phyloP scores from a whole-genome alignment of 495 filamentous ascomycete genomes.

The Podospora bellae-mahoneyi region DNA sequence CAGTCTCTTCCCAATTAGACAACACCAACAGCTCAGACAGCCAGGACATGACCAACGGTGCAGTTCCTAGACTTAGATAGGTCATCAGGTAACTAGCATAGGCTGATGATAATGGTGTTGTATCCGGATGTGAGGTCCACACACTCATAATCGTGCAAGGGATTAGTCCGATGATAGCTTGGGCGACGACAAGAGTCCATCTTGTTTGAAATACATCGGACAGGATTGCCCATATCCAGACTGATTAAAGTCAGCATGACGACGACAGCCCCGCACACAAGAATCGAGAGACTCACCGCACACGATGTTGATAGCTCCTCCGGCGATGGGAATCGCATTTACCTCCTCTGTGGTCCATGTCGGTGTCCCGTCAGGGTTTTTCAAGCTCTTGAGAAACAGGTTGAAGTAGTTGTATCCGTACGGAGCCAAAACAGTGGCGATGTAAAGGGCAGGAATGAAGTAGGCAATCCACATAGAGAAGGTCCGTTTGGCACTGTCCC shows the following conservation, averaged over 20 bases:
- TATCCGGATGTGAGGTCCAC: slow-evolving; percentile 35
- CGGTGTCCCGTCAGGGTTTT: slow-evolving; percentile 34
- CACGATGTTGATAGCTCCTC: slow-evolving; percentile 37
- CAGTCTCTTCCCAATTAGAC: background rate
- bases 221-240: slow-evolving; percentile 42
- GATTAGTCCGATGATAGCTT: slow-evolving; percentile 40
- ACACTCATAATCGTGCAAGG: slow-evolving; percentile 40
- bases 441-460: slow-evolving; percentile 37
- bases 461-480: slow-evolving; percentile 37
- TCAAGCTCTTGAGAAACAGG: slow-evolving; percentile 39
- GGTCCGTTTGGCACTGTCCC: slow-evolving; percentile 38
- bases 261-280: background rate
- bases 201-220: slow-evolving; percentile 38
- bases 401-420: slow-evolving; percentile 44
- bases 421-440: slow-evolving; percentile 35
- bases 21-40: slow-evolving; percentile 36
- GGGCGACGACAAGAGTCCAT: slow-evolving; percentile 38
- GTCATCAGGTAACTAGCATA: slow-evolving; percentile 42
- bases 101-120: slow-evolving; percentile 32
- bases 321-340: slow-evolving; percentile 39
- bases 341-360: slow-evolving; percentile 36
- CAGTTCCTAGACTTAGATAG: slow-evolving; percentile 38
- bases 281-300: slow-evolving; percentile 25
- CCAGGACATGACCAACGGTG: slow-evolving; percentile 42
- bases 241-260: slow-evolving; percentile 14